A percentile compares a stretch with the other conserved stretches of the same genome.
phyloP scores from a whole-genome alignment of 805 yeast species.

The Blastobotrys peoriensis region DNA sequence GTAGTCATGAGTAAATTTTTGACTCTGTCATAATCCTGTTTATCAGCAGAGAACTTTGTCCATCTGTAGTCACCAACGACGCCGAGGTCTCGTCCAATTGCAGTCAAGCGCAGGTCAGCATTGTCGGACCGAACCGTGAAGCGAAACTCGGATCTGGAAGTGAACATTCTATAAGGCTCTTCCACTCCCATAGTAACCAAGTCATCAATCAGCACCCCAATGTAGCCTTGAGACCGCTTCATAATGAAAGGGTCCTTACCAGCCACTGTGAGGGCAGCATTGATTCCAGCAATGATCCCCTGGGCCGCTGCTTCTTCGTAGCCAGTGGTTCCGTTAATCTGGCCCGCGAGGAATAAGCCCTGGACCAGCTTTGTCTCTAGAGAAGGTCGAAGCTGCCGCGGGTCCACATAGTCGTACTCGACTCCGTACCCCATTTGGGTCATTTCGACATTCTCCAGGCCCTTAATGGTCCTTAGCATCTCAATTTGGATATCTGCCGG shows the following conservation, averaged over 20 bases:
- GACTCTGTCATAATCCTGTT: conserved; percentile 38
- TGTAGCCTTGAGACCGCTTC: conserved; percentile 76
- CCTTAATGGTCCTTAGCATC: conserved; percentile 73
- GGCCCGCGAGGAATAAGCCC: conserved; percentile 90
- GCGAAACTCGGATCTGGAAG: conserved; percentile 91
- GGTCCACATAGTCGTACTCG: conserved; percentile 94
- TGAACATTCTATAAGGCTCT: conserved; percentile 97
- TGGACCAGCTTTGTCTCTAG: conserved; percentile 73
- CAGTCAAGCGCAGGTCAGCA: conserved; percentile 82
- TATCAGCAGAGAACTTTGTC: conserved; percentile 41
- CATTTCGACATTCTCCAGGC: conserved; percentile 83
- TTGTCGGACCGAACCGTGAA: conserved; percentile 88
- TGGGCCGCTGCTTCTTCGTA: conserved; percentile 99
- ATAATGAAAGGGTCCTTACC: conserved; percentile 44
- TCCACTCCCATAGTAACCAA: conserved; percentile 90
- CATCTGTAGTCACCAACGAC: conserved; percentile 59
- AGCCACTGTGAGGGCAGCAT: conserved; percentile 65
- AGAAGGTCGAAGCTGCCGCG: conserved; percentile 72
- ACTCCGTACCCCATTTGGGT: conserved; percentile 98
- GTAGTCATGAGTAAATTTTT: conserved; percentile 41
- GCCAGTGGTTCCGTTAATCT: conserved; percentile 97
- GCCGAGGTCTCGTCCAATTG: conserved; percentile 58
- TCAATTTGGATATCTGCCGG: conserved; percentile 84
- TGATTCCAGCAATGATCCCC: conserved; percentile 91
- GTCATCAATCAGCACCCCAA: conserved; percentile 92